Evolutionary conservation across 1,139 yeast genomes (phyloP).

Genomic region (Candida sanyaensis): DNA sequence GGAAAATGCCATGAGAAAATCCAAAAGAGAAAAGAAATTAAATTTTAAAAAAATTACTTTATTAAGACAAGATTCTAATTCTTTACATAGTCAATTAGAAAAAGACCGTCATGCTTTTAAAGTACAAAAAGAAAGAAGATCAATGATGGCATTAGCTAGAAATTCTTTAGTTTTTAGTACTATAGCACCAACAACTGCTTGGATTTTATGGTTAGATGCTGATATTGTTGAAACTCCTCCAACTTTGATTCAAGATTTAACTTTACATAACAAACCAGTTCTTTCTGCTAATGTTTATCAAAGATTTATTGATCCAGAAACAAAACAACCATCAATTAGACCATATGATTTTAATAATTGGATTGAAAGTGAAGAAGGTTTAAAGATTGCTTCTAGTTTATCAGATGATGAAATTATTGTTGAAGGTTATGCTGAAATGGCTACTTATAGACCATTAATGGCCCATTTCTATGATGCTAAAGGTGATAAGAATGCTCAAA

Average conservation of each 20-base stretch:
- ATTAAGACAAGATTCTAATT: conserved; percentile 85
- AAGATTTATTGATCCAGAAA: conserved; percentile 62
- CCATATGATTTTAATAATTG: conserved; percentile 97
- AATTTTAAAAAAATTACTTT: conserved; percentile 81
- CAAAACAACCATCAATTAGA: conserved; percentile 61
- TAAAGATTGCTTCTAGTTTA: conserved; percentile 68
- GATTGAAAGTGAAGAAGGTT: conserved; percentile 90
- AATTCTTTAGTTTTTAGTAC: conserved; percentile 91
- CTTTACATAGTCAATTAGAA: conserved; percentile 67
- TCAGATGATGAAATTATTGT: conserved; percentile 87
- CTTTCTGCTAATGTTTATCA: conserved; percentile 93
- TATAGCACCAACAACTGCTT: conserved; percentile 82
- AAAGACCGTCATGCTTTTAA: conserved; percentile 70
- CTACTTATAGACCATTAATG: conserved; percentile 95
- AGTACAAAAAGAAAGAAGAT: conserved; percentile 88
- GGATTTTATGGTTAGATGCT: conserved; percentile 96
- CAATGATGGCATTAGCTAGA: conserved; percentile 91
- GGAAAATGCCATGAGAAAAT: conserved; percentile 67
- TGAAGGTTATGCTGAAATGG: conserved; percentile 90
- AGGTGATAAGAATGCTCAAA: conserved; percentile 61
- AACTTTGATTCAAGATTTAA: conserved; percentile 81
- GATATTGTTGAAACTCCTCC: conserved; percentile 89
- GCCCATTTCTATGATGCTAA: conserved; percentile 76
- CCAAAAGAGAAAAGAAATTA: conserved; percentile 57
- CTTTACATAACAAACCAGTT: conserved; percentile 83